These are phyloP conservation scores for Letharia columbiana DNA, from an alignment of 495 filamentous ascomycete species.

Conservation along the genomic window DNA sequence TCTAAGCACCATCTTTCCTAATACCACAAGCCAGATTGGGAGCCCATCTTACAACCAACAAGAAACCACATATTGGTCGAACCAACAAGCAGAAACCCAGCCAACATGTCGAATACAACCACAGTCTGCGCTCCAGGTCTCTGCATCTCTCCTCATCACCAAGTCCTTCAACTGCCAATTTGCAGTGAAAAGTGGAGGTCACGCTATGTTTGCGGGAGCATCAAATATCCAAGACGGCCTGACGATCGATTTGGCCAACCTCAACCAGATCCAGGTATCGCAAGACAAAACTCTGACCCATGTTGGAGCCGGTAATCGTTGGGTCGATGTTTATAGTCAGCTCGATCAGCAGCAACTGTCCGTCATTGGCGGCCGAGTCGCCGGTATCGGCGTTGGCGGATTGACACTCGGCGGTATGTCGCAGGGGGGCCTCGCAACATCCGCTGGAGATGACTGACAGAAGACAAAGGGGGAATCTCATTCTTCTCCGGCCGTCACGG, in stretches of 20 bases:
- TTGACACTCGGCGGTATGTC: slow-evolving; percentile 39
- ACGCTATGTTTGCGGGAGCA: slow-evolving; percentile 42
- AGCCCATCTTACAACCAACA: slow-evolving; percentile 28
- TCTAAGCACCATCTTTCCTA: slow-evolving; percentile 1
- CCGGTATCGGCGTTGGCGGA: slow-evolving; percentile 51
- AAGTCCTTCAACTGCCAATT: slow-evolving; percentile 33
- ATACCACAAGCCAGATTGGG: slow-evolving; percentile 4
- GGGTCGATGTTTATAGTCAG: slow-evolving; percentile 44
- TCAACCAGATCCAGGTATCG: slow-evolving; percentile 40
- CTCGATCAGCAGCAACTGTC: slow-evolving; percentile 42
- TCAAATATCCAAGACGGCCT: slow-evolving; percentile 47
- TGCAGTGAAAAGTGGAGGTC: slow-evolving; percentile 44
- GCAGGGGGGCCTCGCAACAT: too few species aligned
- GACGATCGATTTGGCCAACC: slow-evolving; percentile 41
- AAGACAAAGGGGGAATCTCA: slow-evolving; percentile 31
- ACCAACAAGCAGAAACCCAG: slow-evolving; percentile 34
- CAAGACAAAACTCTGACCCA: slow-evolving; percentile 35
- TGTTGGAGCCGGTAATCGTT: slow-evolving; percentile 44
- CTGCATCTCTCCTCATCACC: slow-evolving; percentile 18
- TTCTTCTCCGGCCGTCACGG: slow-evolving; percentile 41
- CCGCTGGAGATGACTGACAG: background rate
- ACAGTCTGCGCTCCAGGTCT: slow-evolving; percentile 31
- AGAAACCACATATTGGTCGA: slow-evolving; percentile 43
- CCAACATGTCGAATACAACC: slow-evolving; percentile 43
- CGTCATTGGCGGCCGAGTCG: slow-evolving; percentile 48